Base-by-base conservation (phyloP, 208 protist species). In the Crithidia sp. region DNA sequence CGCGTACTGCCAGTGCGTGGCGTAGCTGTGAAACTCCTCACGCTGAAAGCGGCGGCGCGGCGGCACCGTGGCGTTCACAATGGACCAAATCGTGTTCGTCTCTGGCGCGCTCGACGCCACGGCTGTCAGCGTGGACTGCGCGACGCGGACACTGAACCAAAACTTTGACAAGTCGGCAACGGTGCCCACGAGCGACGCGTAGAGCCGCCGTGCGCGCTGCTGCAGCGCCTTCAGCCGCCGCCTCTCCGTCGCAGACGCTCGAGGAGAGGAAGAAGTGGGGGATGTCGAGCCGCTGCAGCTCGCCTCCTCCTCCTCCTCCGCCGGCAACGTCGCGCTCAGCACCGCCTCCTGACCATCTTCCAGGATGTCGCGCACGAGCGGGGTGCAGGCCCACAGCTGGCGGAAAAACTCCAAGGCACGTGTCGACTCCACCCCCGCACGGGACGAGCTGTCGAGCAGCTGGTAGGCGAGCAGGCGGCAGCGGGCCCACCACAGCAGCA, bases 401-500 rank as follows among this genome's bases (percentile, higher is more conserved):
- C 79, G 77, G 59, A 93, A 95, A 70, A 87, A 95, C 7, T 73
- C 66, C 43, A 84, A 74, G 12, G 86, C 65, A 19, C 67, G 50
- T 10, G 81, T 81, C 7, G 82, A 74, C 44, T 90, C 60, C n/a
- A 95, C 56, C 39, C 84, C 76, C 17, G 77, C 59, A 12, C 85
- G 83, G 14, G 79, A 77, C 6, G 60, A 10, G 43, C 13, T 56
- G 16, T 77, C 57, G 3, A 93, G 75, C 45, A 87, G 64, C 63
- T 80, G 67, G 55, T 88, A 72, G 58, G 79, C 82, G 10, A 96
- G 75, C 47, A 96, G 68, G 2, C 92, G 87, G 78, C 84, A 92
- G 59, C 92, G 85, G 16, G 84, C 86, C 92, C 92, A 96, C 89
- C 92, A 96, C 64, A 96, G 70, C 50, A 87, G 63, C 60, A 73